phyloP scores from a whole-genome alignment of 176 grass and related monocot species.

The Cenchrus purpureus region DNA sequence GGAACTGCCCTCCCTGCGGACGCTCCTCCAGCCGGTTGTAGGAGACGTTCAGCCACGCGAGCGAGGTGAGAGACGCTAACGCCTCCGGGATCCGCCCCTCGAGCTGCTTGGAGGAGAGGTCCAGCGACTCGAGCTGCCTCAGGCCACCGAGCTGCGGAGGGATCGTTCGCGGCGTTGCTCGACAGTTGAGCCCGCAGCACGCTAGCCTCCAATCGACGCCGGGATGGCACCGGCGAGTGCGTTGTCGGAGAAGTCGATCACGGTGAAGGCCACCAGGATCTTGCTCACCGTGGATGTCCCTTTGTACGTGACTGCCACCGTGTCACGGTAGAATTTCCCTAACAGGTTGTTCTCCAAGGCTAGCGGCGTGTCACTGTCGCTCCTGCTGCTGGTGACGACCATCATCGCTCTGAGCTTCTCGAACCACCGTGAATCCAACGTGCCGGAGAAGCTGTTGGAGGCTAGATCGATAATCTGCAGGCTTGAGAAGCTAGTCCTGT shows the following conservation, averaged over 20 bases:
- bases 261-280: constrained; percentile 19
- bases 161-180: constrained; percentile 43
- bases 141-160: constrained; percentile 9
- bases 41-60: constrained; percentile 39
- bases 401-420: constrained; percentile 35
- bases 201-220: constrained; percentile 40
- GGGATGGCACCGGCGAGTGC: constrained; percentile 46
- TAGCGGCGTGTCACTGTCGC: constrained; percentile 15
- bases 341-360: constrained; percentile 46
- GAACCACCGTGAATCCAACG: constrained; percentile 33
- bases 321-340: constrained; percentile 48
- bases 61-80: background rate
- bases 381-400: background rate
- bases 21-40: constrained; percentile 13
- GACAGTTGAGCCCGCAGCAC: constrained; percentile 61
- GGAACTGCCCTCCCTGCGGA: constrained; percentile 33
- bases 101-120: constrained; percentile 26
- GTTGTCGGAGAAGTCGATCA: constrained; percentile 31
- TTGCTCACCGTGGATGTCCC: background rate
- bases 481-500: background rate
- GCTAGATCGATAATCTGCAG: constrained; percentile 49
- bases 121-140: constrained; percentile 29
- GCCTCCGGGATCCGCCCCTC: constrained; percentile 16
- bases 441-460: constrained; percentile 51
- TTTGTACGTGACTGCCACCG: constrained; percentile 22